Conservation (phyloP, 73 alveolate species). For the Paramecium biaurelia region DNA sequence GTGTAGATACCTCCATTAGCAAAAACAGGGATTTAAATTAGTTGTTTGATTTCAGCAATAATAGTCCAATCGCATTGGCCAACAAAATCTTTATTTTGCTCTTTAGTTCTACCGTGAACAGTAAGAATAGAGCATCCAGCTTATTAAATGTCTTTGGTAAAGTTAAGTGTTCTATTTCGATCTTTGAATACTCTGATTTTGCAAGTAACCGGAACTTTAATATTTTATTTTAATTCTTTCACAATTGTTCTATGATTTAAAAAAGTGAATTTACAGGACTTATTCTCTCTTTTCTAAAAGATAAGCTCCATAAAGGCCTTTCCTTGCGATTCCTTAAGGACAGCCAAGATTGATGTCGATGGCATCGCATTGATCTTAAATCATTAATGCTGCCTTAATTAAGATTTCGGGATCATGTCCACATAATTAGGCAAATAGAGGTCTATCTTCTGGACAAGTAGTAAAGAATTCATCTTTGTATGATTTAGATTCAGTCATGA, state of each 20-base stretch:
- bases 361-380: conserved; percentile 91
- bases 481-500: conserved; percentile 71
- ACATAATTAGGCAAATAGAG: conserved; percentile 92
- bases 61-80: conserved; percentile 91
- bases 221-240: conserved; percentile 70
- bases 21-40: conserved; percentile 90
- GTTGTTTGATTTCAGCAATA: conserved; percentile 86
- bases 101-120: conserved; percentile 91
- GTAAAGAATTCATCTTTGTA: conserved; percentile 78
- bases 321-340: conserved; percentile 97
- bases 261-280: conserved; percentile 37
- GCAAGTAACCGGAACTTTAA: conserved; percentile 87
- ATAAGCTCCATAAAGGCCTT: conserved; percentile 97
- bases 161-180: conserved; percentile 80
- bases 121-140: conserved; percentile 82
- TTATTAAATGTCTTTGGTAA: conserved; percentile 80
- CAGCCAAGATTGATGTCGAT: conserved; percentile 97
- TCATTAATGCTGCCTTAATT: conserved; percentile 86
- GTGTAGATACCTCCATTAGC: conserved; percentile 98
- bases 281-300: conserved; percentile 90
- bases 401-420: conserved; percentile 97
- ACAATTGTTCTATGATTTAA: conserved; percentile 68
- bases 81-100: conserved; percentile 73
- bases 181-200: conserved; percentile 83
- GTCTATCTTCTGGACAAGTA: conserved; percentile 87